Evolutionary conservation across 129 eudicot species (phyloP), one percentile per base, ranked within the genome.

Genomic region (Ambrosia artemisiifolia): DNA sequence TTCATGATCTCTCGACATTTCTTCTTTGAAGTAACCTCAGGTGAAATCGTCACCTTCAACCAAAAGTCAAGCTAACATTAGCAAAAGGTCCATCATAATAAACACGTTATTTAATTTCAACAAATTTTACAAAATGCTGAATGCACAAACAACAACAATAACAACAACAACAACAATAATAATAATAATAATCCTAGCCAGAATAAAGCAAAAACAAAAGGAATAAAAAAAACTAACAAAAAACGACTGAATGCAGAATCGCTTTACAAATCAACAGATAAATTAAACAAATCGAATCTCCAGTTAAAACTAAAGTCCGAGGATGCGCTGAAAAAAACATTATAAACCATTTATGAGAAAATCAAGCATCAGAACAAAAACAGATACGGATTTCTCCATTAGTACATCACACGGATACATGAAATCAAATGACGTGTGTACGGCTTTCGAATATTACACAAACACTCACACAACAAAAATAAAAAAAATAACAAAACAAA

Each of bases 1-100:
- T 32, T 66, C 79, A 94, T 38, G 5, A 94, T 94, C 0, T 84
- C 78, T 18, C 89, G 54, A 32, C 91, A 80, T 1, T 84, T 85
- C 2, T 60, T 65, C 73, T 90, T 94, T 1, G 90, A 85, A 4
- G 79, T 40, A 2, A 90, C 96, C 69, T 94, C 96, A 0, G 98
- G 98, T 6, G 59, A n/a, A 11, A 94, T 90, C 0, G 93, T 16
- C n/a, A 94, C 93, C 98, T 94, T 5, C 57, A 59, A 65, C 42
- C 49, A 74, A 74, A 69, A 42, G 17, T 35, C 10, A 7, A 38
- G 46, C 1, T 8, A 18, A 63, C 44, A 69, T 53, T 44, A 53
- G 34, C 6, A 32, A 2, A 33, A 70, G 30, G 10, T 68, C 8
- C 11, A 36, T 59, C 20, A 49, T 59, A 4, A 68, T 19, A 32